Percentiles rank a stretch among this genome's conserved stretches.
Evolutionary conservation across 139 green algal species (phyloP).

Genomic region (Ettlia oleoabundans): DNA sequence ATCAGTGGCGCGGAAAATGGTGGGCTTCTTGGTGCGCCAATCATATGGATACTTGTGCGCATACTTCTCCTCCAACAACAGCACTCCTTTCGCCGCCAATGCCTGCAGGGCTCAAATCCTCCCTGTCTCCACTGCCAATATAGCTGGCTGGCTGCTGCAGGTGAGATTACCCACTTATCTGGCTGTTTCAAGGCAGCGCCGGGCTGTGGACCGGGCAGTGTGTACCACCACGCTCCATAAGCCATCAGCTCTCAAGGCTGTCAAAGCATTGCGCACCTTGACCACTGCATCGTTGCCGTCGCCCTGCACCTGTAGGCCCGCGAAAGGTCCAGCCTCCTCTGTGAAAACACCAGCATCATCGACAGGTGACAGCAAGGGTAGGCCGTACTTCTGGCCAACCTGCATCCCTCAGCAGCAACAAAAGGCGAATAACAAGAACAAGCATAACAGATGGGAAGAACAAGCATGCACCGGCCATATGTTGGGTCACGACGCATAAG

Average conservation of each 20-base stretch:
- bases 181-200: neutral
- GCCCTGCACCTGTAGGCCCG: conserved; percentile 75
- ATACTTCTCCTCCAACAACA: conserved; percentile 94
- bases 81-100: conserved; percentile 60
- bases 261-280: neutral
- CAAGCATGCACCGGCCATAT: no score
- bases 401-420: conserved; percentile 34
- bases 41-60: conserved; percentile 99
- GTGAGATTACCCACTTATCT: no score
- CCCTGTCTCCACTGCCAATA: no score
- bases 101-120: no score
- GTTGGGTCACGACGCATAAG: neutral
- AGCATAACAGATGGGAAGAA: no score
- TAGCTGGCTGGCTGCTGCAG: no score
- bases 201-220: neutral
- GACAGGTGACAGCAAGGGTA: conserved; percentile 93
- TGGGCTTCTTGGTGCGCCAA: conserved; percentile 99
- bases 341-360: conserved; percentile 97
- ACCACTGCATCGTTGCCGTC: conserved; percentile 31
- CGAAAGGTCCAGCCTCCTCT: conserved; percentile 85
- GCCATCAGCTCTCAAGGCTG: neutral
- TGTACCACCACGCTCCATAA: no score
- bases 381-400: conserved; percentile 84
- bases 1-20: conserved; percentile 97
- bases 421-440: no score